Percentiles rank a stretch among this genome's conserved stretches.
Conservation (phyloP, 768 basidiomycete species). For the Hydnomerulius pinastri region DNA sequence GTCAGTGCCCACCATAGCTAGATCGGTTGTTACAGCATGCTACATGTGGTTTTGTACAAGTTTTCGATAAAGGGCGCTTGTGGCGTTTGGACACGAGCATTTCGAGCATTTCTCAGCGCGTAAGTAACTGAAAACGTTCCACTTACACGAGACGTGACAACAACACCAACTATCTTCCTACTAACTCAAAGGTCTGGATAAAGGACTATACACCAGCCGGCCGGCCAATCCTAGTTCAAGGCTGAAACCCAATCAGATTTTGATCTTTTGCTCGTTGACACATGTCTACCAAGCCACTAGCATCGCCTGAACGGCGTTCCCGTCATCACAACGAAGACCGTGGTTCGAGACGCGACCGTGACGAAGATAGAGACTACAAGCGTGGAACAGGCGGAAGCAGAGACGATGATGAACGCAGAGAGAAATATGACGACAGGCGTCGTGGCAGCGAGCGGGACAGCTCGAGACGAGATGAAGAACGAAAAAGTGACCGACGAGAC, state of each 20-base stretch:
- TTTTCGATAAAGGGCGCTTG: too few relatives aligned
- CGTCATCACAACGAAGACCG: conserved; percentile 9
- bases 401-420: conserved; percentile 5
- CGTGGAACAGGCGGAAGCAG: conserved; percentile 9
- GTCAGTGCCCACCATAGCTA: too few relatives aligned
- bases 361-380: conserved; percentile 10
- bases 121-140: too few relatives aligned
- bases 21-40: too few relatives aligned
- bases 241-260: conserved; percentile 14
- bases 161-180: too few relatives aligned
- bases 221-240: neutral
- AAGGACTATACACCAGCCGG: too few relatives aligned
- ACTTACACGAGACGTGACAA: too few relatives aligned
- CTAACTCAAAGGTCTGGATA: too few relatives aligned
- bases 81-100: too few relatives aligned
- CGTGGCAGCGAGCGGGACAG: conserved; percentile 12
- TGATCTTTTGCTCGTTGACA: neutral
- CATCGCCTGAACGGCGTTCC: conserved; percentile 9
- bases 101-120: too few relatives aligned
- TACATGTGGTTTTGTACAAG: neutral
- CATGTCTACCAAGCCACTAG: conserved; percentile 13
- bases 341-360: conserved; percentile 12
- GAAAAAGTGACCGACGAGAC: conserved; percentile 12
- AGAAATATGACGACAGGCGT: conserved; percentile 15
- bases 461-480: conserved; percentile 23